These are phyloP conservation scores for Crassisporium funariophilum DNA, from an alignment of 768 basidiomycete genomes.

Conservation along the genomic window DNA sequence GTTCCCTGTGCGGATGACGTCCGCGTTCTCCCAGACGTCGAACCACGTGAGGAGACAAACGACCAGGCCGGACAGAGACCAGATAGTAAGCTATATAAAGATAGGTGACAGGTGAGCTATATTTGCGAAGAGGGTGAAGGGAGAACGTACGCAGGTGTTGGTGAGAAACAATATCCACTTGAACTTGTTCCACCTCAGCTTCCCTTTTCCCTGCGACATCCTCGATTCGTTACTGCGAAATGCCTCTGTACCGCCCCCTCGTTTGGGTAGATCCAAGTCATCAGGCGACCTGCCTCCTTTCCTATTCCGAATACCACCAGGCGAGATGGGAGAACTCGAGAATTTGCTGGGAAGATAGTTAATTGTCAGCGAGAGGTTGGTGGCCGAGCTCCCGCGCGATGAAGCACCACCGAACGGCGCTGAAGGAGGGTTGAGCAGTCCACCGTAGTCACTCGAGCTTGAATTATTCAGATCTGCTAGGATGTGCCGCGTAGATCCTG, in stretches of 20 bases:
- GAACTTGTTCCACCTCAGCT: conserved; percentile 76
- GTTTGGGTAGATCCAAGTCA: conserved; percentile 50
- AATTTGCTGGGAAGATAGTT: neutral
- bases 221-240: conserved; percentile 54
- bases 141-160: conserved; percentile 48
- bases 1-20: conserved; percentile 72
- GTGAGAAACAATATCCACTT: conserved; percentile 78
- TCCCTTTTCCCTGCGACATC: conserved; percentile 39
- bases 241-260: conserved; percentile 75
- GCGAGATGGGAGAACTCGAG: no score
- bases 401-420: neutral
- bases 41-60: conserved; percentile 76
- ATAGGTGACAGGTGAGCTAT: neutral
- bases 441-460: neutral
- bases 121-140: neutral
- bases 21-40: conserved; percentile 68
- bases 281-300: conserved; percentile 20
- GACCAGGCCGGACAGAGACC: conserved; percentile 61
- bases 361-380: neutral
- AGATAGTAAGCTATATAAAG: conserved; percentile 47
- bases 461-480: neutral
- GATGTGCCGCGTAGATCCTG: neutral
- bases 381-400: neutral
- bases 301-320: neutral
- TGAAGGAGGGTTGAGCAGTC: neutral